phyloP scores from a whole-genome alignment of 2,329 filamentous ascomycete species.

The Cytospora piceae region DNA sequence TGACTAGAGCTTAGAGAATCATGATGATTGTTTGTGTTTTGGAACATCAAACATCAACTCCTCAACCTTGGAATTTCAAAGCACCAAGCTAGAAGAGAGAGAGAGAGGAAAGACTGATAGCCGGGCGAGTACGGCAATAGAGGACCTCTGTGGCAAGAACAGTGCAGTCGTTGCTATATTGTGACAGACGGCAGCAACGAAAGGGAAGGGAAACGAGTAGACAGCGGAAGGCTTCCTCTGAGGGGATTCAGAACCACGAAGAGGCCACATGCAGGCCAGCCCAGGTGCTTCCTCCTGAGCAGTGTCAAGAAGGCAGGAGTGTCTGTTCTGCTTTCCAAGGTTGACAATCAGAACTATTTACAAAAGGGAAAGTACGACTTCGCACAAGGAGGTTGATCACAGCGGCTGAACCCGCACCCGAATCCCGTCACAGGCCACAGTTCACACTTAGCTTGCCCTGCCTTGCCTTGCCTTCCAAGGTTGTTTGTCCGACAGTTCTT shows the following conservation, averaged over 20 bases:
- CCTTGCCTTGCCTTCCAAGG: too few species aligned
- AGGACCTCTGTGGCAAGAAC: not conserved
- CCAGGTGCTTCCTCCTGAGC: not conserved
- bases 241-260: not conserved
- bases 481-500: not conserved
- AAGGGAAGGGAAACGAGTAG: not conserved
- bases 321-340: not conserved
- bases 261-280: not conserved
- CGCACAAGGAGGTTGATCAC: not conserved
- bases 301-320: not conserved
- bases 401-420: not conserved
- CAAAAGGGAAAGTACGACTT: not conserved
- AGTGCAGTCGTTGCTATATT: not conserved
- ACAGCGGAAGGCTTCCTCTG: not conserved
- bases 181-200: conserved; percentile 2
- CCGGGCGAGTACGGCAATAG: not conserved
- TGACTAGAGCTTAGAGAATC: conserved; percentile 14
- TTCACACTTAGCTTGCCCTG: not conserved
- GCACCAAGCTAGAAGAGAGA: not conserved
- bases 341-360: not conserved
- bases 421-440: not conserved
- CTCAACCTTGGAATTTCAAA: not conserved
- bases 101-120: not conserved
- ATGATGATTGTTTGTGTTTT: conserved; percentile 17
- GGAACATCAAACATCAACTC: not conserved